Percentiles rank a stretch among this genome's conserved stretches.
These are phyloP conservation scores for Colletotrichum orbiculare DNA, from an alignment of 2,329 filamentous ascomycete genomes.

Conservation along the genomic window DNA sequence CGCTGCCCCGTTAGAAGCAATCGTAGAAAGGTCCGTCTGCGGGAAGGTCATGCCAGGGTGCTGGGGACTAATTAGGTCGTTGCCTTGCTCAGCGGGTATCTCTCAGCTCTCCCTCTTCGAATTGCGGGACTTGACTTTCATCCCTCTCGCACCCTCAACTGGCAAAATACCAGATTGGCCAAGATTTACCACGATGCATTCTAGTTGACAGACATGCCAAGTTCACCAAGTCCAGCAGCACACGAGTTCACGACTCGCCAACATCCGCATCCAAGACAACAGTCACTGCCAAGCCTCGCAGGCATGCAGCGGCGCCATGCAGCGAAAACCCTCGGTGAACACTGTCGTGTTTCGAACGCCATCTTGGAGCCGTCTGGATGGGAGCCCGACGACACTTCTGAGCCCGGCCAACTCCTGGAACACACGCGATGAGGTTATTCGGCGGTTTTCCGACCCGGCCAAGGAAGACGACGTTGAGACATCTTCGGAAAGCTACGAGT, in stretches of 20 bases:
- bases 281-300: slow-evolving; percentile 22
- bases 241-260: neutral
- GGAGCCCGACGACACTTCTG: slow-evolving; percentile 24
- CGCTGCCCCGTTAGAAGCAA: neutral
- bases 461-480: slow-evolving; percentile 23
- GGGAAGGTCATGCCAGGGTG: slow-evolving; percentile 1
- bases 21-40: slow-evolving; percentile 1
- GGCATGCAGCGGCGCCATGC: slow-evolving; percentile 32
- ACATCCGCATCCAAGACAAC: neutral
- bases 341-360: slow-evolving; percentile 31
- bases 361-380: slow-evolving; percentile 22
- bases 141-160: neutral
- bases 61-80: neutral
- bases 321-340: slow-evolving; percentile 17
- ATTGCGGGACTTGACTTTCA: neutral
- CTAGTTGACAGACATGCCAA: neutral
- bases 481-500: slow-evolving; percentile 14
- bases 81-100: neutral
- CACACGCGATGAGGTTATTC: slow-evolving; percentile 35
- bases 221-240: neutral
- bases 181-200: neutral
- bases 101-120: neutral
- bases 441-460: slow-evolving; percentile 41
- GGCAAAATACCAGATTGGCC: neutral
- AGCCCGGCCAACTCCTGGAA: slow-evolving; percentile 25